Percentiles rank a stretch among this genome's conserved stretches.
phyloP scores from a whole-genome alignment of 352 stramenopile genomes.

The Pythium coloratum region DNA sequence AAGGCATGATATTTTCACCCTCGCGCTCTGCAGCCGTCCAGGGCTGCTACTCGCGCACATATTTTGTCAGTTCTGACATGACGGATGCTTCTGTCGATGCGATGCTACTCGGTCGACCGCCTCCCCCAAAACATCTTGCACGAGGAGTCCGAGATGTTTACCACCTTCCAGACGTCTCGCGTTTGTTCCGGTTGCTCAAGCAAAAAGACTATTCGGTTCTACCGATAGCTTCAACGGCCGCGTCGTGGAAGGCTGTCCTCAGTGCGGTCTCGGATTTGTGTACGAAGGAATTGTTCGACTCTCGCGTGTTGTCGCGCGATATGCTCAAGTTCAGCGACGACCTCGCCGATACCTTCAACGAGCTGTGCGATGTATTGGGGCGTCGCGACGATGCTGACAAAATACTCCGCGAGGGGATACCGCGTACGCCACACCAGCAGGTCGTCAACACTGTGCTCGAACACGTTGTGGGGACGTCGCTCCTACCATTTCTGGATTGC shows the following conservation, averaged over 20 bases:
- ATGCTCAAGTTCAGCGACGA: slow-evolving; percentile 13
- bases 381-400: not conserved
- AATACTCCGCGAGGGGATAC: not conserved
- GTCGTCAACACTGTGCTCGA: not conserved
- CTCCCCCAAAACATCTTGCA: not conserved
- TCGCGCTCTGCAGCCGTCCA: not conserved
- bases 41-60: slow-evolving; percentile 26
- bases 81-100: slow-evolving; percentile 26
- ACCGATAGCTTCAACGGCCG: not conserved
- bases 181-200: not conserved
- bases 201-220: not conserved
- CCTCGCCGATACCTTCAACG: not conserved
- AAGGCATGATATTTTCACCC: not conserved
- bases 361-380: not conserved
- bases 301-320: slow-evolving; percentile 12
- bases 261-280: not conserved
- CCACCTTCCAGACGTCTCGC: not conserved
- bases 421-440: not conserved
- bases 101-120: not conserved
- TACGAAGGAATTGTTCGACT: slow-evolving; percentile 7
- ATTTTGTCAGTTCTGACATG: slow-evolving; percentile 32
- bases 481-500: not conserved
- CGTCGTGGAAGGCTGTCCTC: not conserved
- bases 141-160: not conserved
- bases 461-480: not conserved